A percentile compares a stretch with the other conserved stretches of the same genome.
Evolutionary conservation across 2,329 filamentous ascomycete genomes (phyloP).

Genomic region (Lachnellula subtilissima): DNA sequence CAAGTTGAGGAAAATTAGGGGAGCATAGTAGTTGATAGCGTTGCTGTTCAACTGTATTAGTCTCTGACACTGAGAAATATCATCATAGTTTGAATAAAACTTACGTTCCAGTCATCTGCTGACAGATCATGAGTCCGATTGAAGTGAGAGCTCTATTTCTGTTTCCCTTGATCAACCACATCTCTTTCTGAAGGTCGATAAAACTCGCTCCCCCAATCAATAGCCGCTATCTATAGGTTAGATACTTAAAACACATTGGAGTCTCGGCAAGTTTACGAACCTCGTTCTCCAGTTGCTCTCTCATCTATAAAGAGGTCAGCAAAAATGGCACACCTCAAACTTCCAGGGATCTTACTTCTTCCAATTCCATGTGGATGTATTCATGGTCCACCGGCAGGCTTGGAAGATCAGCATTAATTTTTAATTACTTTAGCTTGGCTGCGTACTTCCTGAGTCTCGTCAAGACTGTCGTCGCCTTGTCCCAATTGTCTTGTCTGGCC

Average conservation of each 20-base stretch:
- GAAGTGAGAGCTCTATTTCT: constrained; percentile 61
- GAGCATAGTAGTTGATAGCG: constrained; percentile 50
- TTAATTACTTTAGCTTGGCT: not conserved
- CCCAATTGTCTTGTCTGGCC: constrained; percentile 64
- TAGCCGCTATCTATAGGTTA: constrained; percentile 19
- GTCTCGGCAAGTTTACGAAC: constrained; percentile 18
- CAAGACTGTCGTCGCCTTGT: constrained; percentile 53
- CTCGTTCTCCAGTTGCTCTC: constrained; percentile 45
- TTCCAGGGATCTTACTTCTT: constrained; percentile 44
- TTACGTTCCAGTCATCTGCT: constrained; percentile 59
- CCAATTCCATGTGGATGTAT: constrained; percentile 48
- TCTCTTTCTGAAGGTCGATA: constrained; percentile 54
- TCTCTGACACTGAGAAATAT: not conserved
- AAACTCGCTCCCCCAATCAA: constrained; percentile 45
- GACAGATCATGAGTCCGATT: constrained; percentile 60
- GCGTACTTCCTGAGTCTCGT: constrained; percentile 40
- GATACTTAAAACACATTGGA: not conserved
- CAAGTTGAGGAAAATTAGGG: constrained; percentile 62
- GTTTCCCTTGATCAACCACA: constrained; percentile 54
- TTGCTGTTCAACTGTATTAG: constrained; percentile 35
- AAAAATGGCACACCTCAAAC: not conserved
- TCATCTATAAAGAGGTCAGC: constrained; percentile 30
- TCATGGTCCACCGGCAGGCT: constrained; percentile 47
- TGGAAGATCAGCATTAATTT: constrained; percentile 38
- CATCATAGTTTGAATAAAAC: not conserved